Base-by-base conservation (phyloP, 768 basidiomycete species). In the Xerocomus potaroensis region DNA sequence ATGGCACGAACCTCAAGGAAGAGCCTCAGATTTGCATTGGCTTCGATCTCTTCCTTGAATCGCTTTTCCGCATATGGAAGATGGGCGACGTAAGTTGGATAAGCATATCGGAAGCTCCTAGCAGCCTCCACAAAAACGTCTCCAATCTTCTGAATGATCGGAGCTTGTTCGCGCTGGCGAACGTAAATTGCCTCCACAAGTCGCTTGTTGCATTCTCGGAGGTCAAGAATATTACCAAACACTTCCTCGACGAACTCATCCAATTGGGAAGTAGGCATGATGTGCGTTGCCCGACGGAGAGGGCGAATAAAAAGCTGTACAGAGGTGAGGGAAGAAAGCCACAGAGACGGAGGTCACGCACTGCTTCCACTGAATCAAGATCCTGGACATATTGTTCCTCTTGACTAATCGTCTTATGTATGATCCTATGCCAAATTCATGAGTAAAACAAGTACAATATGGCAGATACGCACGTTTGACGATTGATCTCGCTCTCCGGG, bases 361-460 rank as follows among this genome's bases (percentile, higher is more conserved):
- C 82, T 14, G 77, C 72, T 60, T 95, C 90, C 35, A 96, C 79
- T 2, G 83, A 74, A 49, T 91, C 84, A 8, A 99, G 75, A 59
- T 99, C 95, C 45, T 84, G 81, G 34, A 91, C 70, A 61, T 94
- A 96, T 59, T 91, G 86, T 53, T 91, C 83, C 62, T 98, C 95
- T 56, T 90, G 84, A 53, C 76, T 76, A 54, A 98, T 89, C 30
- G 94, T 77, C 60, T 91, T 91, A 61, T 87, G 84, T 46, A 99
- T 94, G 58, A 84, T 76, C 34, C 78, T 79, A 50, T 16, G 34
- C 27, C 38, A 19, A 29, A 23, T 38, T 35, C 5, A 32, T 51
- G 14, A 51, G 44, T 11, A 37, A 24, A 45, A 16, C 18, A n/a
- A n/a, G 21, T 18, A 31, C 14, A 26, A 48, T 19, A 30, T 4